Evolutionary conservation across 1,284 basidiomycete species (phyloP).

Genomic region (Vanrija humicola): DNA sequence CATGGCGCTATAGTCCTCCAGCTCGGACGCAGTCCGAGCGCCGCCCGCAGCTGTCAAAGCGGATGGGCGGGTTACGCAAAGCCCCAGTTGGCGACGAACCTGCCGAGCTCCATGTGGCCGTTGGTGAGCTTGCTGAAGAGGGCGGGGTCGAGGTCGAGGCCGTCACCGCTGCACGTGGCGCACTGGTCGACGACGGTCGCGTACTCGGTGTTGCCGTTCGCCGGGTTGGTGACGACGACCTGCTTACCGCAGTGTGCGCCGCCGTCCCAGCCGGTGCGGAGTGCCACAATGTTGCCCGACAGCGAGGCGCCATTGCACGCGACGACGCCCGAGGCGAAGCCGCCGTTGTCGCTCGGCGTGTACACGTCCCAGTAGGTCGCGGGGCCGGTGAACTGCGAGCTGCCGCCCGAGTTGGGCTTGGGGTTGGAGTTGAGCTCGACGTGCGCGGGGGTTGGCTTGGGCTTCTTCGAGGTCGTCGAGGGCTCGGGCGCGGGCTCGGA

Average conservation of each 20-base stretch:
- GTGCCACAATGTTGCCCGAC: not conserved
- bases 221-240: not conserved
- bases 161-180: not conserved
- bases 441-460: too few species aligned
- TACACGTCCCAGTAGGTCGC: too few species aligned
- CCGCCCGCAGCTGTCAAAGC: not conserved
- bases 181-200: slow-evolving; percentile 6
- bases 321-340: too few species aligned
- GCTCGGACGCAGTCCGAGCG: not conserved
- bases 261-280: not conserved
- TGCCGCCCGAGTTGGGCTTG: too few species aligned
- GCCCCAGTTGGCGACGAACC: not conserved
- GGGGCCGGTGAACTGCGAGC: too few species aligned
- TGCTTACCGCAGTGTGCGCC: not conserved
- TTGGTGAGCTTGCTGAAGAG: not conserved
- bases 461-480: too few species aligned
- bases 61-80: too few species aligned
- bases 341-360: too few species aligned
- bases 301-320: too few species aligned
- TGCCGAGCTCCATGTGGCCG: not conserved
- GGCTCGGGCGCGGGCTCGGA: too few species aligned
- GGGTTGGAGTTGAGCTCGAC: too few species aligned
- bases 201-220: not conserved
- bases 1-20: not conserved
- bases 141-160: slow-evolving; percentile 1